A percentile compares a stretch with the other conserved stretches of the same genome.
Conservation (phyloP, 306 rosid species). For the Luffa acutangula region DNA sequence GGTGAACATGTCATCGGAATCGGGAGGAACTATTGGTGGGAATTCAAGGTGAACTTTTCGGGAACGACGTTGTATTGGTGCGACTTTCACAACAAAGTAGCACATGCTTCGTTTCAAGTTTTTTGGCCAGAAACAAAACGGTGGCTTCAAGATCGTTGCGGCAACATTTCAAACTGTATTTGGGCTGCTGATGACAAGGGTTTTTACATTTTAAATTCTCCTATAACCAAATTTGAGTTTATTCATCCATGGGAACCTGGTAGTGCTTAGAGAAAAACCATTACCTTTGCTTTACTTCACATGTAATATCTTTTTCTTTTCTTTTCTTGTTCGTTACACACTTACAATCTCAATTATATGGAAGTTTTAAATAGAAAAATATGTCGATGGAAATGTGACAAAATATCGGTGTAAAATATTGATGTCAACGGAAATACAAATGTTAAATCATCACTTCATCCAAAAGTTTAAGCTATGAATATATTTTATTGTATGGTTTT, state of each 20-base stretch:
- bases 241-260: neutral
- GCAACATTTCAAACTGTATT: neutral
- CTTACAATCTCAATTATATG: no score
- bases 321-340: no score
- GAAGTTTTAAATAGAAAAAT: no score
- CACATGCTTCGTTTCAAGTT: neutral
- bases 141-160: neutral
- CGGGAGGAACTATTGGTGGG: neutral
- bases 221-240: neutral
- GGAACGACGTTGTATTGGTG: neutral
- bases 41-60: neutral
- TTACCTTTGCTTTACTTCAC: no score
- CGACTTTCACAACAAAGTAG: neutral
- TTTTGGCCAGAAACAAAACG: neutral
- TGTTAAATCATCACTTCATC: no score
- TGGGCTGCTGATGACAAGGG: neutral
- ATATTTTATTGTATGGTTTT: no score
- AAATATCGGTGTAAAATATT: no score
- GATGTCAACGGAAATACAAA: no score
- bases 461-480: no score
- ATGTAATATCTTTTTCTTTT: no score
- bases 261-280: no score
- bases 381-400: no score
- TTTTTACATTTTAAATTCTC: neutral
- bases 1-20: neutral